A percentile compares a stretch with the other conserved stretches of the same genome.
phyloP scores from a whole-genome alignment of 2,329 filamentous ascomycete species.

The Sporothrix phasma region DNA sequence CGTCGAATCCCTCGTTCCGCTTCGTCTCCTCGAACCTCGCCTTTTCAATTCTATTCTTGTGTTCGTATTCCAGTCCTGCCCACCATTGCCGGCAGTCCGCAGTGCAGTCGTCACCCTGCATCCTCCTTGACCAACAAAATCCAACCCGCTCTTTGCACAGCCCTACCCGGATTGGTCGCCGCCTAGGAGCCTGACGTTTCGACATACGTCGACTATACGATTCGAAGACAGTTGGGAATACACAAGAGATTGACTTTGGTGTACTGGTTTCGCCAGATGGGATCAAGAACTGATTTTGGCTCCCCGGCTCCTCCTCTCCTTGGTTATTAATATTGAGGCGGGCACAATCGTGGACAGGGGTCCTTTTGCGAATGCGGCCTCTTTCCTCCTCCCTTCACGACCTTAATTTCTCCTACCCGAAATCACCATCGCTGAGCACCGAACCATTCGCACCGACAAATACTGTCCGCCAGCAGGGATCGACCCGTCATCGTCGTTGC shows the following conservation, averaged over 20 bases:
- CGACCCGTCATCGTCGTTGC: constrained; percentile 22
- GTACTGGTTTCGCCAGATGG: constrained; percentile 7
- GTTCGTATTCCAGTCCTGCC: not conserved
- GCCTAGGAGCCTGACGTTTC: not conserved
- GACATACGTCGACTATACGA: not conserved
- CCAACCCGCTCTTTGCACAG: constrained; percentile 11
- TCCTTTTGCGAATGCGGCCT: constrained; percentile 9
- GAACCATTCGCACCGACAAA: not conserved
- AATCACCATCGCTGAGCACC: not conserved
- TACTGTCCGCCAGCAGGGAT: not conserved
- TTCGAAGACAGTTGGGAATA: not conserved
- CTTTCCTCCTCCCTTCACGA: constrained; percentile 9
- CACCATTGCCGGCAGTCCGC: not conserved
- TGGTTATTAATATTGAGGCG: constrained; percentile 3
- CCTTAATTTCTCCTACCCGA: constrained; percentile 5
- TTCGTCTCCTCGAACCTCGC: not conserved
- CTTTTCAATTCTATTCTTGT: not conserved
- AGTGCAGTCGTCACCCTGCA: constrained; percentile 14
- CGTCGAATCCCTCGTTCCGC: not conserved
- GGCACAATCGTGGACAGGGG: not conserved
- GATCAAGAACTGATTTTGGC: not conserved
- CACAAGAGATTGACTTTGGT: not conserved
- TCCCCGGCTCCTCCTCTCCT: not conserved
- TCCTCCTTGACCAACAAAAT: constrained; percentile 8
- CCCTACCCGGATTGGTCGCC: constrained; percentile 7